Evolutionary conservation across 192 early-diverging fungal genomes (phyloP).

Genomic region (Coemansia sp.): DNA sequence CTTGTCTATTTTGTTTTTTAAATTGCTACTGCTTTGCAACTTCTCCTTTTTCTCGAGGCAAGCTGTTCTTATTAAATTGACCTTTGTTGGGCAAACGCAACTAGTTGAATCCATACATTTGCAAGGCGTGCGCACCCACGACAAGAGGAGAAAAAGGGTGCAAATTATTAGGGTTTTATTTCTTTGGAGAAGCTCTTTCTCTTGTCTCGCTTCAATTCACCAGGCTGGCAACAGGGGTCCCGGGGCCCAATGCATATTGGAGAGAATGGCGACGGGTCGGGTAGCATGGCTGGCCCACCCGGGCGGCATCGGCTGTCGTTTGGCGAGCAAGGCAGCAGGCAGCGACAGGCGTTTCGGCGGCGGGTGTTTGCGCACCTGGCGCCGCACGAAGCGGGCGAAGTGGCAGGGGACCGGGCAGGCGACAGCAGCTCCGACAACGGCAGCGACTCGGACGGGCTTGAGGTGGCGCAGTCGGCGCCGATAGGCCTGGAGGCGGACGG

Average conservation of each 20-base stretch:
- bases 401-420: not conserved
- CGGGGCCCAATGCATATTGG: constrained; percentile 21
- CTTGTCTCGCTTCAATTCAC: not conserved
- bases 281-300: constrained; percentile 1
- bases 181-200: not conserved
- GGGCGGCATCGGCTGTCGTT: constrained; percentile 30
- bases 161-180: not conserved
- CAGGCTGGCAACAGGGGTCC: not conserved
- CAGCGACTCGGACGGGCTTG: too few species aligned
- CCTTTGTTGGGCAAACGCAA: too few species aligned
- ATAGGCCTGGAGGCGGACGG: not conserved
- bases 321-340: not conserved
- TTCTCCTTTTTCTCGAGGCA: too few species aligned
- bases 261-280: constrained; percentile 6
- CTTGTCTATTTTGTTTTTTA: not conserved
- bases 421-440: not conserved
- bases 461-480: not conserved
- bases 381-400: constrained; percentile 11
- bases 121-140: too few species aligned
- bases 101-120: too few species aligned
- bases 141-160: not conserved
- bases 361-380: constrained; percentile 39
- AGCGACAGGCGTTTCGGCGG: constrained; percentile 14
- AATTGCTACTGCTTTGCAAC: not conserved
- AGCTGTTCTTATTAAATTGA: too few species aligned